Evolutionary conservation across 768 basidiomycete genomes (phyloP), one percentile per base, ranked within the genome.

Genomic region (Pulveroboletus sp.): DNA sequence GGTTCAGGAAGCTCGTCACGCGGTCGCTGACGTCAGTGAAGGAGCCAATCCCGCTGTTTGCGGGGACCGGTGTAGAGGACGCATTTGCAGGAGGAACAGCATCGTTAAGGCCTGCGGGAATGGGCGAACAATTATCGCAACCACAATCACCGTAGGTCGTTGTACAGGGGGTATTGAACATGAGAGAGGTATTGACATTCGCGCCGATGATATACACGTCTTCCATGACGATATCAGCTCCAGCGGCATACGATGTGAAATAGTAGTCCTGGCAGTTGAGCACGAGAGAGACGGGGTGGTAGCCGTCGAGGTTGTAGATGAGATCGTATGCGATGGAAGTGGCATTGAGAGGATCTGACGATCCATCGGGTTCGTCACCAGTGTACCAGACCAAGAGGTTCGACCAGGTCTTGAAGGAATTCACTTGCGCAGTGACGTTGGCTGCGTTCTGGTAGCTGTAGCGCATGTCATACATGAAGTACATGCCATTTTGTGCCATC

Each of bases 391-490:
- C 63, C 19, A 89, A 69, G 22, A 90, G 75, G 54, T 86, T 89
- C 0, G 80, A 69, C 35, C 84, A 76, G 29, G 74, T 76, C 62
- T 86, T 86, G 69, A 88, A 76, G 31, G 65, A 69, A 54, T 82
- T 81, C 17, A 90, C 86, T 67, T 90, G 76, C 36, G 75, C 75
- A 0, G 77, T 79, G 20, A 90, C 80, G 4, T 76, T 73, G 20
- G 76, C 73, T 11, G 68, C 56, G 58, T 89, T 79, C 73, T 75
- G 77, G 69, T 89, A 90, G 1, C 73, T 74, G 77, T 67, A 73
- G 53, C 87, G 77, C 88, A 91, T 88, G 62, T 90, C 86, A 56
- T 89, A 91, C 80, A 89, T 87, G 39, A 90, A 72, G 58, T 84
- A 90, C 40, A 64, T 16, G 0, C 77, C 78, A 0, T 81, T 78